Evolutionary conservation across 1,284 basidiomycete species (phyloP), one percentile per base, ranked within the genome.

Genomic region (Inonotus hispidus): DNA sequence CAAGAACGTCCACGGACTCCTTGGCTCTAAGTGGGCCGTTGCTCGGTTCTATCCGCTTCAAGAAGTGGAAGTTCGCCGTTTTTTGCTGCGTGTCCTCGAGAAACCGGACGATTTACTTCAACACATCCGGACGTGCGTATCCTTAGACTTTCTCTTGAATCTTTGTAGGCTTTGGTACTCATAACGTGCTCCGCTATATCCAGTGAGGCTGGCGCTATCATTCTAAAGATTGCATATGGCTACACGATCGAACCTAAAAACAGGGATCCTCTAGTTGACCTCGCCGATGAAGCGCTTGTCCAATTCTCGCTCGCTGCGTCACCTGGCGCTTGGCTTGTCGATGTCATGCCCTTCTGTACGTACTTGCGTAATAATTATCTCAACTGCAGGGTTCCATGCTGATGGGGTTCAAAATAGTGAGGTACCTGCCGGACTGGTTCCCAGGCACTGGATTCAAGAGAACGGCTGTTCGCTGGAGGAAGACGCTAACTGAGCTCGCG

Each of bases 371-470:
- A n/a, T 23, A 35, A 56, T 58, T 49, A n/a, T 49, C 13, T 25
- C 47, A 25, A 14, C 11, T 16, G 14, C 47, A 23, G 16, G 47
- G 11, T 14, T 25, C 19, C 21, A 23, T 29, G 25, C 27, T 49
- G 47, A 49, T 11, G 5, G 19, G 21, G 47, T 49, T 29, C 14
- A 49, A 21, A 5, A 3, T 29, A 76, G 75, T 83, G 54, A 71
- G 69, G 50, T 63, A 73, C 49, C 62, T 83, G 6, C 81, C 82
- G 0, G 74, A 76, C 60, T 82, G 80, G 81, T 59, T 81, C 5
- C 81, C 81, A 39, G 81, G 81, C 0, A 71, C 72, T 25, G 71
- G 73, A 0, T 83, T 82, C 69, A 68, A 80, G 63, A 68, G 68
- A 27, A 72, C 71, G 8, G 80, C 78, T 3, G 68, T 71, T 11